Base-by-base conservation (phyloP, 1,284 basidiomycete genomes). In the Gymnopus androsaceus region DNA sequence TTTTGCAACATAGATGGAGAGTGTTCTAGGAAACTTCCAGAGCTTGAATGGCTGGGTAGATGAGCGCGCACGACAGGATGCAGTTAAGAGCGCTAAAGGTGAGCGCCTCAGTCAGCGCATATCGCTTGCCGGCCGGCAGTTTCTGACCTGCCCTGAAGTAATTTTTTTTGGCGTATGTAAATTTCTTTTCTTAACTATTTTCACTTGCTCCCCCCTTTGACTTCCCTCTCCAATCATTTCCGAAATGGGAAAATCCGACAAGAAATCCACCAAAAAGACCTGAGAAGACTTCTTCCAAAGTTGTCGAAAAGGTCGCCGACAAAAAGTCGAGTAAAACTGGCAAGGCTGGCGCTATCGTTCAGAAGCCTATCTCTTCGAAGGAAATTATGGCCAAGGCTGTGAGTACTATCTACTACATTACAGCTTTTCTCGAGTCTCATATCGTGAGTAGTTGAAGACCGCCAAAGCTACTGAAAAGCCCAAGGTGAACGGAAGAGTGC, bases 221-320 rank as follows among this genome's bases (percentile, higher is more conserved):
- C n/a, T n/a, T n/a, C n/a, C n/a, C n/a, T 33, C 31, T 33, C 31
- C 31, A 33, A 14, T 33, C 31, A 7, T 45, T 28, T 28, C 28
- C 14, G 17, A 6, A 17, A 46, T 46, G 44, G 44, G 44, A 12
- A 78, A 56, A 31, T 44, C 51, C 23, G 55, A 57, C 3, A 60
- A 54, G 27, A 57, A 57, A 36, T 59, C 64, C 17, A 40, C 63
- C 6, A 55, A 62, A 30, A 74, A 73, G 59, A n/a, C 67, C 74
- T 52, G 74, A 72, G 44, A 80, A 79, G 65, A 67, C 68, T 59
- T 60, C 57, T 30, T 73, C 74, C 63, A 69, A 66, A 57, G 46
- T 52, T 25, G 60, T 44, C 19, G 51, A 52, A 40, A 57, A 59
- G 65, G 60, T 61, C 6, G 67, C 69, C 59, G 61, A 57, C 33